These are phyloP conservation scores for Saussurea involucrata DNA, from an alignment of 129 eudicot species.

Conservation along the genomic window DNA sequence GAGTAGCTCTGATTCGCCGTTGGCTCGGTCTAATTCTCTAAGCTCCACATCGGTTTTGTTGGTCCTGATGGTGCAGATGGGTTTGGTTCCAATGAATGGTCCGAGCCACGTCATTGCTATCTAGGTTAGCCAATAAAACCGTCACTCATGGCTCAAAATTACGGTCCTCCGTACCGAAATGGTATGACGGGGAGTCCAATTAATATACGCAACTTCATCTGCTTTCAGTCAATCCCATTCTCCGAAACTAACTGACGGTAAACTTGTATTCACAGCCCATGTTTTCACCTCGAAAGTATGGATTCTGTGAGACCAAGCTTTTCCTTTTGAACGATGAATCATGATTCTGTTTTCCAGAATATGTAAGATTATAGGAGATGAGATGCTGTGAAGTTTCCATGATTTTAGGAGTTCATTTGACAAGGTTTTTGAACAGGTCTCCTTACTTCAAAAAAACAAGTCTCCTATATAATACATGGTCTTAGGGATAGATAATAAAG, in stretches of 20 bases:
- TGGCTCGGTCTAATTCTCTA: too few relatives aligned
- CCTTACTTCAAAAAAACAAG: too few relatives aligned
- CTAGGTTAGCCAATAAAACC: slow-evolving; percentile 84
- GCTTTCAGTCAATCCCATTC: slow-evolving; percentile 51
- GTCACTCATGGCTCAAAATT: slow-evolving; percentile 42
- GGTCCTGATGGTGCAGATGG: too few relatives aligned
- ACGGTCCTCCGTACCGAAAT: slow-evolving; percentile 67
- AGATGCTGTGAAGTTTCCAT: too few relatives aligned
- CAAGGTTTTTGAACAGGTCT: too few relatives aligned
- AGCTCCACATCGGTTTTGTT: too few relatives aligned
- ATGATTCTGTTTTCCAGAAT: slow-evolving; percentile 35
- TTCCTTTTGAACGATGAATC: slow-evolving; percentile 61
- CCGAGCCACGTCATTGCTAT: slow-evolving; percentile 50
- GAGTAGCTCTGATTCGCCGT: too few relatives aligned
- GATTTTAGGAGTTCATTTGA: too few relatives aligned
- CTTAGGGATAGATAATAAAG: too few relatives aligned
- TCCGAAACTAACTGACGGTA: slow-evolving; percentile 27
- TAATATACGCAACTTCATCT: slow-evolving; percentile 37
- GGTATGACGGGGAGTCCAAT: slow-evolving; percentile 72
- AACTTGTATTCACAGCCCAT: slow-evolving; percentile 49
- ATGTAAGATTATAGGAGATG: too few relatives aligned
- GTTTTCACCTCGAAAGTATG: slow-evolving; percentile 50
- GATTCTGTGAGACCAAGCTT: slow-evolving; percentile 47
- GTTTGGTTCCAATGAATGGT: too few relatives aligned
- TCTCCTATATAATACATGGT: too few relatives aligned